Percentiles rank a stretch among this genome's conserved stretches.
These are phyloP conservation scores for Lentithecium fluviatile DNA, from an alignment of 495 filamentous ascomycete species.

Conservation along the genomic window DNA sequence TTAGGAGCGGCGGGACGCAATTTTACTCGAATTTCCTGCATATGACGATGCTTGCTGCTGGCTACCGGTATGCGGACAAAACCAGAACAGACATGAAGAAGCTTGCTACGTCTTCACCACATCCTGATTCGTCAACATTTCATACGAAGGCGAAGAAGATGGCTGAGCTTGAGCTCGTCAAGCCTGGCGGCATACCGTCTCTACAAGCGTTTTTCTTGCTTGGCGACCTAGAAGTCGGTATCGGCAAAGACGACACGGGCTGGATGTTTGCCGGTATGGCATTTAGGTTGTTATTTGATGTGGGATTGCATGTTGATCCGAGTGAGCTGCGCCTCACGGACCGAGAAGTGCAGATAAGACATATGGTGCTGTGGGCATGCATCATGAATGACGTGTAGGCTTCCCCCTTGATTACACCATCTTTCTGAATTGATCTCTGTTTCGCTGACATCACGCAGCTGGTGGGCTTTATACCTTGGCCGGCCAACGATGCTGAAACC, in stretches of 20 bases:
- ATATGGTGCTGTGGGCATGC: constrained; percentile 27
- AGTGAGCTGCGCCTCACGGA: constrained; percentile 14
- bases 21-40: constrained; percentile 21
- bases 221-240: constrained; percentile 21
- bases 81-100: constrained; percentile 17
- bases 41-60: constrained; percentile 16
- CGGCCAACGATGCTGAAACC: constrained; percentile 20
- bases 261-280: constrained; percentile 27
- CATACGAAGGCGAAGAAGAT: constrained; percentile 25
- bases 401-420: too few species aligned
- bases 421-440: too few species aligned
- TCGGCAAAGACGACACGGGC: constrained; percentile 22
- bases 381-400: constrained; percentile 27
- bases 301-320: constrained; percentile 23
- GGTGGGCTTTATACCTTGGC: constrained; percentile 21
- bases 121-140: constrained; percentile 10
- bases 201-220: constrained; percentile 23
- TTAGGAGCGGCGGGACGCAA: constrained; percentile 11
- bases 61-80: constrained; percentile 21
- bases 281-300: constrained; percentile 24
- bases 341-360: constrained; percentile 21
- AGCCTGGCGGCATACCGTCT: constrained; percentile 17
- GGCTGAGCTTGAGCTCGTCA: constrained; percentile 17
- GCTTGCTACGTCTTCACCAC: constrained; percentile 1
- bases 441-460: constrained; percentile 5